Base-by-base conservation (phyloP, 805 yeast species). In the Danielozyma ontarioensis region DNA sequence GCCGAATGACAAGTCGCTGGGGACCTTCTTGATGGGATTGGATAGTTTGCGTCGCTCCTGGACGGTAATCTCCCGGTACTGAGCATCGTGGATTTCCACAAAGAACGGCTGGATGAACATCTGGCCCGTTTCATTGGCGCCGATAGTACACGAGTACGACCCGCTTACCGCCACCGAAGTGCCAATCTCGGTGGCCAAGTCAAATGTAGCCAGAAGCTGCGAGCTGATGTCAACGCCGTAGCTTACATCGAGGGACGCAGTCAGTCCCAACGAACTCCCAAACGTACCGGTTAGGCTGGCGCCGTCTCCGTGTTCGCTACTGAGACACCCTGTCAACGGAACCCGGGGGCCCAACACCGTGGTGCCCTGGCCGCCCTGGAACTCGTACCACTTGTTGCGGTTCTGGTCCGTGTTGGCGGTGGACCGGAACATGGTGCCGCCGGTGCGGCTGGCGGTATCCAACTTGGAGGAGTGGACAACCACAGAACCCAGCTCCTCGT, bases 281-380 rank as follows among this genome's bases (percentile, higher is more conserved):
- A 49, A 37, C 16, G 40, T 13, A 11, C 53, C 53, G 8, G 29
- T 18, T 11, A 52, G 17, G n/a, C 36, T 11, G 3, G 55, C 55
- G 1, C 51, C 57, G 19, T 44, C 46, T 2, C 57, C 58, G 17
- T 32, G 31, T 6, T 19, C 27, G 13, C 27, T 37, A 31, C 37
- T 39, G 25, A 49, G 43, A 26, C 56, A 51, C 22, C 48, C 53
- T 2, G 51, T 38, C 7, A 48, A 16, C 1, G 58, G 51, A 4
- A 29, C 7, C 4, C 26, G 25, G 5, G 36, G 37, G 3, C 50
- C 50, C 10, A 27, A 13, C 6, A 17, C 32, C 5, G 25, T 16
- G n/a, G n/a, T 23, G 2, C 27, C 10, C 10, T 24, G 27, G 7
- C 33, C 30, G 13, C 27, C 27, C 15, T 27, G 13, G 28, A 45